Evolutionary conservation across 164 flowering plant species (phyloP).

Genomic region (Vitis vinifera): DNA sequence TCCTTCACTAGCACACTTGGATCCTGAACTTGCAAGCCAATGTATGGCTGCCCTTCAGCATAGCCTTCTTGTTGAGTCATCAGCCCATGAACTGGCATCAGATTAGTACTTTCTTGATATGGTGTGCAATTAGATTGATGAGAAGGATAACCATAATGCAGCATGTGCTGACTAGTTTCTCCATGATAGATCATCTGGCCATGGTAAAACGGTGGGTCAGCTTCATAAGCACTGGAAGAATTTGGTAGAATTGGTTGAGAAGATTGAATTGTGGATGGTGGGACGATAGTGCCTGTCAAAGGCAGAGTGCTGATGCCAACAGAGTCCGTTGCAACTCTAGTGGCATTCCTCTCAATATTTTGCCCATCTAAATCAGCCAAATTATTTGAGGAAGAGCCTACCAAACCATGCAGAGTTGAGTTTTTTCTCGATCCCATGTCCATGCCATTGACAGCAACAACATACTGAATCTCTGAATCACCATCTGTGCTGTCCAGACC

Average conservation of each 20-base stretch:
- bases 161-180: constrained; percentile 11
- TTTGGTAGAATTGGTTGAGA: constrained; percentile 16
- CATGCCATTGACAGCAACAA: constrained; percentile 57
- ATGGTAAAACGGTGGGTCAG: constrained; percentile 16
- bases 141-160: constrained; percentile 16
- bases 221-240: constrained; percentile 20
- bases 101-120: constrained; percentile 3
- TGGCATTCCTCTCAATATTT: constrained; percentile 17
- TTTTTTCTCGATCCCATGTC: constrained; percentile 35
- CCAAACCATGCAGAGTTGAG: constrained; percentile 23
- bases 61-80: constrained; percentile 18
- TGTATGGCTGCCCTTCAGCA: constrained; percentile 14
- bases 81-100: constrained; percentile 10
- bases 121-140: constrained; percentile 13
- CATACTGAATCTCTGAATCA: constrained; percentile 47
- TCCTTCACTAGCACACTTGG: constrained; percentile 12
- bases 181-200: constrained; percentile 23
- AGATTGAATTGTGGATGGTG: constrained; percentile 22
- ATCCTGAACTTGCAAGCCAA: constrained; percentile 12
- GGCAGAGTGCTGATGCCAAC: constrained; percentile 15
- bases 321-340: constrained; percentile 15
- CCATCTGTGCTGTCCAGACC: constrained; percentile 24
- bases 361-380: constrained; percentile 20
- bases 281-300: constrained; percentile 7
- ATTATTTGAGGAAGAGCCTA: constrained; percentile 25